phyloP scores from a whole-genome alignment of 768 basidiomycete genomes.

The Mycena alexandri region DNA sequence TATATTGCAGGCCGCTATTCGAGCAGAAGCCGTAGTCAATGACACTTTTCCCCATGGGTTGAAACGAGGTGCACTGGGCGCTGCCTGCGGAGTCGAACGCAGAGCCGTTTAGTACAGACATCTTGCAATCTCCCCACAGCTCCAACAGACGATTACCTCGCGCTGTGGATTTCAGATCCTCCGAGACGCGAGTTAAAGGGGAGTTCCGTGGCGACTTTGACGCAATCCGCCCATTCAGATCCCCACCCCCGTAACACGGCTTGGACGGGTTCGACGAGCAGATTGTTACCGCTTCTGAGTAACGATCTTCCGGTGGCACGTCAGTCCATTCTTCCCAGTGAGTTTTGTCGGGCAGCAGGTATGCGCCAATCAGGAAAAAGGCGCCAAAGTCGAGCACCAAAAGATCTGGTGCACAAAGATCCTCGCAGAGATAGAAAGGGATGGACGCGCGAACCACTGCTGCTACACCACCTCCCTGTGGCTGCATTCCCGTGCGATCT shows the following conservation, averaged over 20 bases:
- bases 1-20: background rate
- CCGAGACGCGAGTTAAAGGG: background rate
- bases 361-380: background rate
- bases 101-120: background rate
- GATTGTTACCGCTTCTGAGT: background rate
- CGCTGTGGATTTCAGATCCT: background rate
- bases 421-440: background rate
- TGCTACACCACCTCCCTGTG: background rate
- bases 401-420: background rate
- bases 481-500: background rate
- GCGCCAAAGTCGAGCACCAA: background rate
- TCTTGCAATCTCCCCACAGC: background rate
- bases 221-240: background rate
- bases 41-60: background rate
- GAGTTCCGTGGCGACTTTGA: background rate
- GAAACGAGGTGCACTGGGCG: background rate
- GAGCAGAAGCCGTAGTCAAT: background rate
- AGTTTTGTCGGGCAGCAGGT: background rate
- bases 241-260: background rate
- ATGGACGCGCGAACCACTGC: background rate
- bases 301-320: background rate
- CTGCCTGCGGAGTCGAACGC: background rate
- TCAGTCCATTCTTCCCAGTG: background rate
- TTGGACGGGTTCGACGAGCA: background rate
- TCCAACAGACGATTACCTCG: background rate